Conservation (phyloP, 805 yeast species). For the Saccharomycopsis synnaedendra region DNA sequence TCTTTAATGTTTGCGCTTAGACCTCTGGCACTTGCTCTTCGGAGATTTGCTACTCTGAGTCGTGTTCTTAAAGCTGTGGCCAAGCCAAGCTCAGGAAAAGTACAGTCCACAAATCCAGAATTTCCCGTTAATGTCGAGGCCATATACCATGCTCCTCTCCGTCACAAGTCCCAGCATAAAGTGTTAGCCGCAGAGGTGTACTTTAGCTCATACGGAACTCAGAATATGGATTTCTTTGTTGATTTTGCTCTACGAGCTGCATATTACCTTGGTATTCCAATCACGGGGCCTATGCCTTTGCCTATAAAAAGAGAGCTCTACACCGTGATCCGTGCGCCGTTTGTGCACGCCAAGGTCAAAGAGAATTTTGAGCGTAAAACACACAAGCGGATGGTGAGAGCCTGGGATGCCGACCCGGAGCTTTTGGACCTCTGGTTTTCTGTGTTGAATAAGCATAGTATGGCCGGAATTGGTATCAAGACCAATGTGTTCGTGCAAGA, state of each 20-base stretch:
- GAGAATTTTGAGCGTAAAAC: constrained; percentile 90
- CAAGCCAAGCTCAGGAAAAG: too few relatives aligned
- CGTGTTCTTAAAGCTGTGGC: not conserved
- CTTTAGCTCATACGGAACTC: constrained; percentile 59
- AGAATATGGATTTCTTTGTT: constrained; percentile 60
- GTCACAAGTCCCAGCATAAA: constrained; percentile 55
- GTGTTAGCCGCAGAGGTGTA: constrained; percentile 69
- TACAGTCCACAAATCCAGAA: constrained; percentile 28
- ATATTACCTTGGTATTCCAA: constrained; percentile 80
- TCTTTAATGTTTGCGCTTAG: too few relatives aligned
- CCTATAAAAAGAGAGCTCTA: constrained; percentile 73
- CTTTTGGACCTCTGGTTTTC: constrained; percentile 75
- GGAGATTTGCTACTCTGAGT: not conserved
- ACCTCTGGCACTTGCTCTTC: not conserved
- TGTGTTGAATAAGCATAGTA: constrained; percentile 62
- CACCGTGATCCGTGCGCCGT: constrained; percentile 90
- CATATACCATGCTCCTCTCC: constrained; percentile 70
- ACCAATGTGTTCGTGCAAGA: constrained; percentile 54
- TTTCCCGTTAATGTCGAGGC: constrained; percentile 80
- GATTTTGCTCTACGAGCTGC: constrained; percentile 89
- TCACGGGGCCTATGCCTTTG: constrained; percentile 57
- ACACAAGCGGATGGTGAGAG: constrained; percentile 57
- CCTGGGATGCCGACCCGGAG: constrained; percentile 80
- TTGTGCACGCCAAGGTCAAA: constrained; percentile 87
- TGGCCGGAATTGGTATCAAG: constrained; percentile 75